These are phyloP conservation scores for Diaporthe aspalathi DNA, from an alignment of 2,329 filamentous ascomycete genomes.

Conservation along the genomic window DNA sequence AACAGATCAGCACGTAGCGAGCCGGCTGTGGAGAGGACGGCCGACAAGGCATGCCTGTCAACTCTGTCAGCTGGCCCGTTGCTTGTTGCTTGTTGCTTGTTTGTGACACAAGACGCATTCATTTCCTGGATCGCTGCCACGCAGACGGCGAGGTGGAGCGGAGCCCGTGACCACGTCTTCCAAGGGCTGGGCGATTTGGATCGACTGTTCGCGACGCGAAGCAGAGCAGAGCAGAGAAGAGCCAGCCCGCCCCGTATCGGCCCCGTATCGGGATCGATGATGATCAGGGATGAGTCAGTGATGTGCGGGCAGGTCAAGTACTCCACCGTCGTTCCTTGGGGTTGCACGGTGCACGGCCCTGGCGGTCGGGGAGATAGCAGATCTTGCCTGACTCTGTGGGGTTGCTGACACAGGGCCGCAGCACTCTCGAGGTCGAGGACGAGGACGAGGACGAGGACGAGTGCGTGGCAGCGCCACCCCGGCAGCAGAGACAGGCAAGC, in stretches of 20 bases:
- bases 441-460: background rate
- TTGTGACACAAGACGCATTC: slow-evolving; percentile 5
- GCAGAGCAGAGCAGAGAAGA: background rate
- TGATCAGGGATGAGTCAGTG: slow-evolving; percentile 23
- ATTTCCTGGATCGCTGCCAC: background rate
- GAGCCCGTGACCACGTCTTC: background rate
- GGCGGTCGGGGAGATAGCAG: slow-evolving; percentile 16
- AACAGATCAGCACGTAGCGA: slow-evolving; percentile 35
- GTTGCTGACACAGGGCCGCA: slow-evolving; percentile 23
- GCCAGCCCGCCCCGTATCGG: too few species aligned
- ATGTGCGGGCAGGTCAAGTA: background rate
- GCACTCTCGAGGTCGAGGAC: background rate
- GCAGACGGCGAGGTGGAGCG: background rate
- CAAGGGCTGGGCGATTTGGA: background rate
- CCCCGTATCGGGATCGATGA: background rate
- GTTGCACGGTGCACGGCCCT: slow-evolving; percentile 16
- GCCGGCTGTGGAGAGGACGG: slow-evolving; percentile 16
- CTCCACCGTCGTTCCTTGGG: background rate
- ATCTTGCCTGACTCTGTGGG: slow-evolving; percentile 2
- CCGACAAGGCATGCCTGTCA: slow-evolving; percentile 29
- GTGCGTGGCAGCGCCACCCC: background rate
- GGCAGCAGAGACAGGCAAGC: background rate
- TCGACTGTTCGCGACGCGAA: background rate
- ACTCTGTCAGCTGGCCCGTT: slow-evolving; percentile 33
- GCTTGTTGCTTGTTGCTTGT: slow-evolving; percentile 7